phyloP scores from a whole-genome alignment of 495 filamentous ascomycete genomes.

The Talaromyces nanjingensis region DNA sequence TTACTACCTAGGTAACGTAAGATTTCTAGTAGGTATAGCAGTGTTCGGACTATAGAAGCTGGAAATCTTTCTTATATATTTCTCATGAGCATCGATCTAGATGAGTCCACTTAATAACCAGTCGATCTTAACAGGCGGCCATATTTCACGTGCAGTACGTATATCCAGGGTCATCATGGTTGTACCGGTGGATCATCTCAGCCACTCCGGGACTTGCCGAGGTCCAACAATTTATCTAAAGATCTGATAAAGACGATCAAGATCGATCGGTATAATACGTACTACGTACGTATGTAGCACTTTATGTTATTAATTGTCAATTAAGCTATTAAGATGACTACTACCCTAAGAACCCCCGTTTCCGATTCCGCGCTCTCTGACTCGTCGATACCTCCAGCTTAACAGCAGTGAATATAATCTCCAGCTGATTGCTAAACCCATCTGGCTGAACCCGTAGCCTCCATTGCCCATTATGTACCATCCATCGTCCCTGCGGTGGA shows the following conservation, averaged over 20 bases:
- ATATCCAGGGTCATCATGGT: too few relatives aligned
- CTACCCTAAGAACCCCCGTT: constrained; percentile 48
- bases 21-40: neutral
- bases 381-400: constrained; percentile 71
- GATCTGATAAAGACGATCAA: neutral
- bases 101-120: neutral
- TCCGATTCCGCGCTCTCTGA: constrained; percentile 61
- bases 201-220: neutral
- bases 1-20: neutral
- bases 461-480: constrained; percentile 77
- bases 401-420: constrained; percentile 67
- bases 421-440: constrained; percentile 31
- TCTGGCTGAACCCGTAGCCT: constrained; percentile 58
- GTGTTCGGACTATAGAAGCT: neutral
- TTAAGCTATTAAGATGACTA: neutral
- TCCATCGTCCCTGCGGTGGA: constrained; percentile 44
- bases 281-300: too few relatives aligned
- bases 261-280: neutral
- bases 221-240: neutral
- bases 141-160: neutral
- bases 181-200: neutral
- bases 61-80: neutral
- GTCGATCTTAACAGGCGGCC: neutral
- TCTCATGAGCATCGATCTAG: neutral
- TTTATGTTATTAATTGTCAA: neutral